A percentile compares a stretch with the other conserved stretches of the same genome.
phyloP scores from a whole-genome alignment of 129 eudicot genomes.

The Pittosporum tobira region DNA sequence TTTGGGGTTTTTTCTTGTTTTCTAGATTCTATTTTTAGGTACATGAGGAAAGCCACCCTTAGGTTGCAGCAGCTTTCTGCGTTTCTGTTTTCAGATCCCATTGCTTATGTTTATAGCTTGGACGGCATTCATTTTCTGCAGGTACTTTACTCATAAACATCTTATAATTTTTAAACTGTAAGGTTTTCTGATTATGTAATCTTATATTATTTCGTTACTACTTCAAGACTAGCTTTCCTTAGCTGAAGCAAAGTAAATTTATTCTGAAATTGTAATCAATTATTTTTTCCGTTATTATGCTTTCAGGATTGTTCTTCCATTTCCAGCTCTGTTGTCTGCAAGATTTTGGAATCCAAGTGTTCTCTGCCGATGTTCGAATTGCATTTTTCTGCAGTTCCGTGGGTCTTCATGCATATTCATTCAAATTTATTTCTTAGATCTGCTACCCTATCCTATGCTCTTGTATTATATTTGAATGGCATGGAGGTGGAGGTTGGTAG shows the following conservation, averaged over 20 bases:
- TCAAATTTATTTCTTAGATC: slow-evolving; percentile 32
- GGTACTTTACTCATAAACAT: slow-evolving; percentile 37
- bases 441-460: slow-evolving; percentile 11
- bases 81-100: slow-evolving; percentile 31
- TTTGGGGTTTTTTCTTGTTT: slow-evolving; percentile 25
- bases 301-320: slow-evolving; percentile 30
- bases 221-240: too few species aligned
- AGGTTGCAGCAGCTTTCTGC: slow-evolving; percentile 30
- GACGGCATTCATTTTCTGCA: slow-evolving; percentile 34
- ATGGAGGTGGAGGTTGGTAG: slow-evolving; percentile 4
- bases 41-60: slow-evolving; percentile 26
- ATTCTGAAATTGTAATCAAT: background rate
- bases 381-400: slow-evolving; percentile 45
- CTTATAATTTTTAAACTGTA: too few species aligned
- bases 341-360: slow-evolving; percentile 31
- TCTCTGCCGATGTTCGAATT: slow-evolving; percentile 40
- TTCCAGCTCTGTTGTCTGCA: slow-evolving; percentile 32
- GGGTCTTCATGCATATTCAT: slow-evolving; percentile 50
- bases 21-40: slow-evolving; percentile 32
- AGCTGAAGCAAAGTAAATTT: too few species aligned
- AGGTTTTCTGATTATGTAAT: too few species aligned
- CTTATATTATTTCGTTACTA: too few species aligned
- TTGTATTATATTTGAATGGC: background rate
- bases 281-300: background rate
- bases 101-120: slow-evolving; percentile 22